phyloP scores from a whole-genome alignment of 2,329 filamentous ascomycete genomes.

The Exophiala dermatitidis region DNA sequence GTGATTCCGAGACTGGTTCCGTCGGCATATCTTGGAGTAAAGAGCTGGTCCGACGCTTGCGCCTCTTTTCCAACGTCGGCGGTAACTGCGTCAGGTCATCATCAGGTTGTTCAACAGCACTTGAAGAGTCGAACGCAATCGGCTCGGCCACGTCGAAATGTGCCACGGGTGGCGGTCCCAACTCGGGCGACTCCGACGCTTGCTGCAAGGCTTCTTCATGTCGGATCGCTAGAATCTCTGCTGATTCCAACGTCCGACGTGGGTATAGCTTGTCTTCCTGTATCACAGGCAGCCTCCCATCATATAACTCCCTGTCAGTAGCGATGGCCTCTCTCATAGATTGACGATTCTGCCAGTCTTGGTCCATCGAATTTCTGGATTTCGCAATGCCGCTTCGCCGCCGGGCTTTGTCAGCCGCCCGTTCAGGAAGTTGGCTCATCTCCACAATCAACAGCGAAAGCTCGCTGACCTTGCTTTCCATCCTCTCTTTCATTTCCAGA shows the following conservation, averaged over 20 bases:
- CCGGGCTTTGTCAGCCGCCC: constrained; percentile 9
- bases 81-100: constrained; percentile 34
- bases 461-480: constrained; percentile 52
- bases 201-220: constrained; percentile 25
- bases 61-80: constrained; percentile 46
- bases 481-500: constrained; percentile 45
- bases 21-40: constrained; percentile 37
- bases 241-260: constrained; percentile 46
- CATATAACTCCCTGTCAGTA: constrained; percentile 29
- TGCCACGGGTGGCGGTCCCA: constrained; percentile 45
- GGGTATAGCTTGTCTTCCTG: constrained; percentile 54
- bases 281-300: constrained; percentile 50
- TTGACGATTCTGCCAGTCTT: constrained; percentile 28
- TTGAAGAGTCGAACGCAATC: constrained; percentile 38
- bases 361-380: constrained; percentile 25
- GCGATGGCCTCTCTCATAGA: constrained; percentile 25
- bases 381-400: constrained; percentile 20
- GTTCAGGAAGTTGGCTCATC: constrained; percentile 38
- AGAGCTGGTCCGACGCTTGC: constrained; percentile 47
- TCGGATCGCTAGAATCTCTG: constrained; percentile 33
- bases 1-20: constrained; percentile 26
- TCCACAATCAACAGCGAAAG: constrained; percentile 49
- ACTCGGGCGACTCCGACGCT: constrained; percentile 30
- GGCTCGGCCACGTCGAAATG: constrained; percentile 46
- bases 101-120: constrained; percentile 22